Evolutionary conservation across 306 rosid genomes (phyloP).

Genomic region (Herpetospermum pedunculosum): DNA sequence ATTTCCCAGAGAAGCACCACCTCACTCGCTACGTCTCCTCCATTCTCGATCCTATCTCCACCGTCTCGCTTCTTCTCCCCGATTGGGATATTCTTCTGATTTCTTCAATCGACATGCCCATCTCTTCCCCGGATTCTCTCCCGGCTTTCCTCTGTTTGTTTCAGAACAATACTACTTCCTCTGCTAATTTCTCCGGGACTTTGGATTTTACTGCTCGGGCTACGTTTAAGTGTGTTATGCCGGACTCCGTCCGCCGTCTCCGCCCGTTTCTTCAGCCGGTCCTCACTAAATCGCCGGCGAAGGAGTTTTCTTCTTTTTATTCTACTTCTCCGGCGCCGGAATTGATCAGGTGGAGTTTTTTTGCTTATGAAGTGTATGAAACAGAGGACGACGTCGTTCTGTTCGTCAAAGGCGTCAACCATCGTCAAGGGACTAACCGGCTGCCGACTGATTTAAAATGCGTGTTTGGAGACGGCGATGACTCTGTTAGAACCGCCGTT

Average conservation of each 20-base stretch:
- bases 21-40: constrained; percentile 34
- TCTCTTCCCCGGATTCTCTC: neutral
- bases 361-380: constrained; percentile 49
- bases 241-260: constrained; percentile 24
- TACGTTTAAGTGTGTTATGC: constrained; percentile 42
- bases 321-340: constrained; percentile 10
- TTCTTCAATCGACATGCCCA: constrained; percentile 12
- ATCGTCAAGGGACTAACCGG: constrained; percentile 31
- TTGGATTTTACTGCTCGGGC: constrained; percentile 21
- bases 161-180: constrained; percentile 25
- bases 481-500: constrained; percentile 30
- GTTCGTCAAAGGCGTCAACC: constrained; percentile 55
- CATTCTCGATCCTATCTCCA: constrained; percentile 4
- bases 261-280: constrained; percentile 33
- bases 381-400: constrained; percentile 48
- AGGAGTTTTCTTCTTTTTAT: neutral
- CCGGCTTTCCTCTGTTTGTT: constrained; percentile 28
- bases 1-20: neutral
- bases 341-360: constrained; percentile 34
- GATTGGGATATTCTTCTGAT: constrained; percentile 60
- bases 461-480: constrained; percentile 22
- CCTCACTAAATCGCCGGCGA: constrained; percentile 6
- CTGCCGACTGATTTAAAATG: constrained; percentile 36
- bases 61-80: constrained; percentile 41
- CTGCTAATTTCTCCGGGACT: constrained; percentile 25